A percentile compares a stretch with the other conserved stretches of the same genome.
Evolutionary conservation across 2,329 filamentous ascomycete genomes (phyloP).

Genomic region (Tolypocladium tundrense): DNA sequence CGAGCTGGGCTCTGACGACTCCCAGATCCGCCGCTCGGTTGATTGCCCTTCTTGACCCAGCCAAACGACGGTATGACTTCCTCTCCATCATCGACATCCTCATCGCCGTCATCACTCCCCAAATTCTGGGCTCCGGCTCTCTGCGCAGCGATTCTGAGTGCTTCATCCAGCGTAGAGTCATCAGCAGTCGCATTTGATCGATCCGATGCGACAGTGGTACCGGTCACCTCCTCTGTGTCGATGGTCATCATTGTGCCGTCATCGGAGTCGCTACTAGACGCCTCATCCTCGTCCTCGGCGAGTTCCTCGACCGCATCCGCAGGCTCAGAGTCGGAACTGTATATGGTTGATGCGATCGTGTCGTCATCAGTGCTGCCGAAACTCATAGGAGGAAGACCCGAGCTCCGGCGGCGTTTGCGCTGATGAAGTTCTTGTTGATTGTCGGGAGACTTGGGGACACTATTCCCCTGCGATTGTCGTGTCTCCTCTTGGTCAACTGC

Average conservation of each 20-base stretch:
- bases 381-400: slow-evolving; percentile 53
- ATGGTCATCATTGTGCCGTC: slow-evolving; percentile 76
- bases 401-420: slow-evolving; percentile 52
- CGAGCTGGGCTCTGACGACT: slow-evolving; percentile 32
- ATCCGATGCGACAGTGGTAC: slow-evolving; percentile 53
- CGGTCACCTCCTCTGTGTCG: slow-evolving; percentile 67
- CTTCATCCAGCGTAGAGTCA: slow-evolving; percentile 66
- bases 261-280: slow-evolving; percentile 50
- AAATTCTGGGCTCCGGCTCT: slow-evolving; percentile 65
- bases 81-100: slow-evolving; percentile 51
- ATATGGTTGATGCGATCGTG: slow-evolving; percentile 66
- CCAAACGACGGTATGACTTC: slow-evolving; percentile 69
- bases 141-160: slow-evolving; percentile 62
- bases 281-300: slow-evolving; percentile 38
- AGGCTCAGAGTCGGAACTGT: slow-evolving; percentile 56
- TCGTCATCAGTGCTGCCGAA: slow-evolving; percentile 57
- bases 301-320: slow-evolving; percentile 45
- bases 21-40: slow-evolving; percentile 17
- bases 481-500: slow-evolving; percentile 40
- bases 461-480: slow-evolving; percentile 50
- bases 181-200: slow-evolving; percentile 48
- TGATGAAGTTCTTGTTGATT: slow-evolving; percentile 52
- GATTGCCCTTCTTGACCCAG: slow-evolving; percentile 51
- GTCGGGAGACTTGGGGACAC: slow-evolving; percentile 48
- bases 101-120: slow-evolving; percentile 35